Conservation (phyloP, 345 rosid species). For the Erucastrum elatum region DNA sequence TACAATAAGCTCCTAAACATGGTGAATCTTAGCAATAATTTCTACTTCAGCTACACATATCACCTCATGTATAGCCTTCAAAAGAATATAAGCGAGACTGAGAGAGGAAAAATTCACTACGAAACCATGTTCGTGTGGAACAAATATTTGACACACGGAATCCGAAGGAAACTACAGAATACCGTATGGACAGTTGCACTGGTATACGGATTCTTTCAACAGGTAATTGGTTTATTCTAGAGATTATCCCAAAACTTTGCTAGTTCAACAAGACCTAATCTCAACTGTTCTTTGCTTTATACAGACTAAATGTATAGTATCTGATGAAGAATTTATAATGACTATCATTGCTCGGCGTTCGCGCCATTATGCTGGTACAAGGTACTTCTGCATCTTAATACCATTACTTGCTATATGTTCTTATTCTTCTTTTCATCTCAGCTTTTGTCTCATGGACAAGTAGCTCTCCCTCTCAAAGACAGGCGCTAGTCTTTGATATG, state of each 20-base stretch:
- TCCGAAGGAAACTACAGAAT: slow-evolving; percentile 60
- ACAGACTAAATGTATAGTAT: slow-evolving; percentile 65
- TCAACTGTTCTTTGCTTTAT: slow-evolving; percentile 6
- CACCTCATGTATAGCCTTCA: slow-evolving; percentile 78
- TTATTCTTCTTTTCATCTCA: neutral
- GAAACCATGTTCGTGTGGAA: slow-evolving; percentile 92
- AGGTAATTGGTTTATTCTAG: slow-evolving; percentile 48
- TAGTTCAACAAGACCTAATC: neutral
- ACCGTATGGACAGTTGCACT: slow-evolving; percentile 87
- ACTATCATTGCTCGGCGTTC: slow-evolving; percentile 92
- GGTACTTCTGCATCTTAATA: slow-evolving; percentile 46
- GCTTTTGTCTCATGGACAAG: slow-evolving; percentile 13
- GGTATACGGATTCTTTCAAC: slow-evolving; percentile 87
- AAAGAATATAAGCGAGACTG: slow-evolving; percentile 51
- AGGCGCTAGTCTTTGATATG: neutral
- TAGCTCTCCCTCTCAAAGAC: neutral
- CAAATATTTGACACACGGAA: slow-evolving; percentile 66
- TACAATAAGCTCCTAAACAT: slow-evolving; percentile 85
- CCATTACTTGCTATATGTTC: neutral
- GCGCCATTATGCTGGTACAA: slow-evolving; percentile 95
- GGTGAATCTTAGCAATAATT: slow-evolving; percentile 90
- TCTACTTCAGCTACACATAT: slow-evolving; percentile 96
- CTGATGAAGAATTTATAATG: slow-evolving; percentile 57
- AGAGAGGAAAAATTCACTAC: slow-evolving; percentile 48
- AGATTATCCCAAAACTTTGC: slow-evolving; percentile 1